Evolutionary conservation across 1,284 basidiomycete genomes (phyloP).

Genomic region (Heliocybe sulcata): DNA sequence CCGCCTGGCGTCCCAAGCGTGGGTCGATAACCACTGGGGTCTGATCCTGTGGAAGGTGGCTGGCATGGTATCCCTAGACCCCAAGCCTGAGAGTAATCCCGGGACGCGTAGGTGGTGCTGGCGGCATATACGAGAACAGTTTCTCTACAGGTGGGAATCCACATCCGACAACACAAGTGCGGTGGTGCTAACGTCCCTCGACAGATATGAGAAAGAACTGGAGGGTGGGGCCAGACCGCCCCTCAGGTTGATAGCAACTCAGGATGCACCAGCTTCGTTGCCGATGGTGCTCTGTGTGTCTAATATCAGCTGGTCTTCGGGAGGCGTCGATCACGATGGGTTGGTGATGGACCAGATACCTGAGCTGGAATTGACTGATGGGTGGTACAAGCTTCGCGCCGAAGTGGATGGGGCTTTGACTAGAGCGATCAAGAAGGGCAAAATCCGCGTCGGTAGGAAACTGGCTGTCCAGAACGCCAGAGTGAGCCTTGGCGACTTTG

Average conservation of each 20-base stretch:
- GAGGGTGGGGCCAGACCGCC: constrained; percentile 76
- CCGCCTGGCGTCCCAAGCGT: constrained; percentile 56
- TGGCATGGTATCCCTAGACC: constrained; percentile 71
- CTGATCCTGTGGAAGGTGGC: constrained; percentile 94
- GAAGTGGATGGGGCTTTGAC: constrained; percentile 68
- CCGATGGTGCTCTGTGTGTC: constrained; percentile 87
- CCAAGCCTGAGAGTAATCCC: constrained; percentile 44
- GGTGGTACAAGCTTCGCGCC: constrained; percentile 89
- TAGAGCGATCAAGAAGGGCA: constrained; percentile 60
- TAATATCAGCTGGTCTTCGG: constrained; percentile 48
- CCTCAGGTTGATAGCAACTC: constrained; percentile 70
- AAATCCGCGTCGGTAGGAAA: constrained; percentile 76
- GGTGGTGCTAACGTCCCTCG: background rate
- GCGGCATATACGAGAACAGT: constrained; percentile 72
- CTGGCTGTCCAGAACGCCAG: constrained; percentile 75
- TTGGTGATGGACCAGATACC: constrained; percentile 30
- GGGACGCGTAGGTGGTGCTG: constrained; percentile 66
- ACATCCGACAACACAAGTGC: background rate
- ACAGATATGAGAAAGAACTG: constrained; percentile 87
- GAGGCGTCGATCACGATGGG: constrained; percentile 31
- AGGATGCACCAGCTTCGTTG: constrained; percentile 62
- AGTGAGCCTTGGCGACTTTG: constrained; percentile 36
- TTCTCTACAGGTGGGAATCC: constrained; percentile 71
- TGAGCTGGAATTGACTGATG: constrained; percentile 86
- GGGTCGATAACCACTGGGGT: constrained; percentile 91